Base-by-base conservation (phyloP, 2,329 filamentous ascomycete species). In the Aspergillus jensenii region DNA sequence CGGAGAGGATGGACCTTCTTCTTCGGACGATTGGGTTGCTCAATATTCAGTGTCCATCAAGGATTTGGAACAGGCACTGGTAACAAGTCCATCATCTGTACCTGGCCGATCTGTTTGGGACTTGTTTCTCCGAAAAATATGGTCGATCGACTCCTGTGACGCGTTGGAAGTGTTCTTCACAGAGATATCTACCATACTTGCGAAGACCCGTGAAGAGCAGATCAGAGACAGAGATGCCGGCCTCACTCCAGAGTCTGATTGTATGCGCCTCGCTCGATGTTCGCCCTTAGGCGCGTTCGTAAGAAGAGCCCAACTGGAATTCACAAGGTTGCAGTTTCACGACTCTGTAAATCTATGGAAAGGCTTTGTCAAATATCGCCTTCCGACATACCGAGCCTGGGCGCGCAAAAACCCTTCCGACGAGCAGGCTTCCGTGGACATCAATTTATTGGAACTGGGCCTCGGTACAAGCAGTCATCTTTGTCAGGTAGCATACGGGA, bases 51-150 rank as follows among this genome's bases (percentile, higher is more conserved):
- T 76, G 15, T 68, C 73, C n/a, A 75, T 81, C 43, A 59, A 72
- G 21, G 78, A 78, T 55, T 77, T 85, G 52, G 78, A 84, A 64
- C 68, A 78, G 61, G 74, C 78, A 4, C 74, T 82, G 5, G 74
- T 76, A 21, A 55, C 60, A 35, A 79, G 77, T 60, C 67, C 75
- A 12, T 84, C 82, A 1, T 80, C 74, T 8, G 77, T 91, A 56
- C 89, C 91, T 0, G 91, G 91, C 3, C 84, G 90, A 48, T 88
- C 84, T n/a, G 77, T 97, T n/a, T 95, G 93, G 86, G 92, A 98
- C 69, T 79, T 89, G 2, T 90, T 97, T 56, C 82, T 98, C 12
- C 84, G 85, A 55, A 88, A 87, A 62, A 78, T 98, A 23, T 98
- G 95, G 93, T 82, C 83, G 15, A 85, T 98, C 63, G 87, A 93